Base-by-base conservation (phyloP, 306 rosid genomes). In the Delonix regia region DNA sequence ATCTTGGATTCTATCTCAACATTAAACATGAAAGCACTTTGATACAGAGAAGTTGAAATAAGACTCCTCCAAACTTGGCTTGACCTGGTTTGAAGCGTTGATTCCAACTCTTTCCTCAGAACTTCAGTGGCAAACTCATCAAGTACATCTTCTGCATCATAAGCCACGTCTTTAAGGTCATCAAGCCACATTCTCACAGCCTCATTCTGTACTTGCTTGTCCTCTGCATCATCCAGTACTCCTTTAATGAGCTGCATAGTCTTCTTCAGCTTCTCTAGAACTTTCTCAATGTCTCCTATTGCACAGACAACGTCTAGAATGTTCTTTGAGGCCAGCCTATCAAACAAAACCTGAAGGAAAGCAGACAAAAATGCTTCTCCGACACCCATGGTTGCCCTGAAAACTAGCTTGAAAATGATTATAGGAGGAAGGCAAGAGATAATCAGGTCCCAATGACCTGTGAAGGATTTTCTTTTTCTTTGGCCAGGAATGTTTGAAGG, bases 301-400 rank as follows among this genome's bases (percentile, higher is more conserved):
- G 41, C 6, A 51, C 21, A 62, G 8, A 71, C 13, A 34, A 34
- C 34, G 19, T 71, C 33, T n/a, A 51, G 3, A 19, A 51, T 7
- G 33, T 16, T 48, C 74, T 48, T 69, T 8, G 74, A 47, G 44
- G 74, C 60, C 44, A 69, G 36, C 60, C 74, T 52, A 33, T 71
- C 63, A 33, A 71, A 71, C 64, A 71, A 21, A 34, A 71, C 76
- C 49, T 71, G 64, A 53, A 71, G 64, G 34, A 71, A 71, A 53
- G 76, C 64, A 51, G 76, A 71, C 48, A 71, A 71, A 36, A 53
- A 72, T 34, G 64, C 51, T 12, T 72, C 76, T 36, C 65, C 76
- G 12, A 70, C 28, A 4, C 61, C 14, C 61, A 72, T 53, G 48
- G 21, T 45, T 72, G 47, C 57, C 2, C 5, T 10, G 34, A 16